Base-by-base conservation (phyloP, 202 grass and related monocot species). In the Zizania palustris region DNA sequence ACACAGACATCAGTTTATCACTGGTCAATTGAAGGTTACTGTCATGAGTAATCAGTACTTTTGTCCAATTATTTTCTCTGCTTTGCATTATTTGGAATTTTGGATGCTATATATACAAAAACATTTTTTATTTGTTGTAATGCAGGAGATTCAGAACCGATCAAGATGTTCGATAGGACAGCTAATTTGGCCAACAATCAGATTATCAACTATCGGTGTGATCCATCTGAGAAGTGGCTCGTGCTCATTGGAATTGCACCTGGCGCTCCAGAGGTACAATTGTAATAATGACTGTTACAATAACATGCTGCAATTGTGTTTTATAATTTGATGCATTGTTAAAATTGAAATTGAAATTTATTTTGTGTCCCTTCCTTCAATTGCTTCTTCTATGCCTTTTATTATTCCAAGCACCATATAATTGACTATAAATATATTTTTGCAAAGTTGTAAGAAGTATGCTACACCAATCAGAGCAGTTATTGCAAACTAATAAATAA, bases 241-340 rank as follows among this genome's bases (percentile, higher is more conserved):
- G 93, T 97, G 60, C 88, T 97, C 79, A 97, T 97, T 84, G 93
- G 93, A 87, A 97, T 97, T 60, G 93, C 93, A 58, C 91, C 93
- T 68, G 93, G 93, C 80, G 84, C 88, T 70, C 86, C 93, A 58
- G 91, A 97, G 93, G 93, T 93, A 77, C 34, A 11, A 19, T 71
- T 3, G 9, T 73, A 50, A 34, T 56, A 42, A n/a, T 33, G 33
- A 42, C 19, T 77, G 38, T 44, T 20, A 51, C 36, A 20, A 38
- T 78, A 19, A 66, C 22, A 43, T 36, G 69, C 42, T 45, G 46
- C 38, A 57, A 41, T 43, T 3, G 20, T 22, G 41, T 72, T 39
- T 63, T 63, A 22, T 54, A 64, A 64, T 60, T 58, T 8, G 28
- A 9, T 0, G 7, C 66, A 16, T 35, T 10, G 40, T 10, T 4